Evolutionary conservation across 106 monocot genomes (phyloP).

Genomic region (Dactylorhiza incarnata): DNA sequence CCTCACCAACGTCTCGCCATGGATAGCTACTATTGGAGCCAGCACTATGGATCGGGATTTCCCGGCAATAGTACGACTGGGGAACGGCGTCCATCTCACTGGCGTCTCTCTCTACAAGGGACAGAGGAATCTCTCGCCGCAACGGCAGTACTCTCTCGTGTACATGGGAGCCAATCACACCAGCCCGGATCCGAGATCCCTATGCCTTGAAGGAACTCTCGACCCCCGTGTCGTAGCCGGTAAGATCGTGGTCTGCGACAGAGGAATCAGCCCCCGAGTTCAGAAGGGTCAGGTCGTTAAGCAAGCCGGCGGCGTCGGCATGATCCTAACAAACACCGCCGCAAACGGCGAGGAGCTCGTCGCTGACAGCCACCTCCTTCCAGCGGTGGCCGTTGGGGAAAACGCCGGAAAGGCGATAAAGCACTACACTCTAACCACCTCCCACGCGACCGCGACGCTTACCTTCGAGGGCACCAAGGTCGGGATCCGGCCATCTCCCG

Average conservation of each 20-base stretch:
- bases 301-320: constrained; percentile 72
- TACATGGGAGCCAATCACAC: constrained; percentile 49
- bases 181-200: constrained; percentile 48
- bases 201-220: constrained; percentile 68
- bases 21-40: constrained; percentile 78
- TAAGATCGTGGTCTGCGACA: constrained; percentile 81
- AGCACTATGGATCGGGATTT: constrained; percentile 88
- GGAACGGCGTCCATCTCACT: constrained; percentile 35
- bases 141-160: constrained; percentile 49
- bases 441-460: constrained; percentile 41
- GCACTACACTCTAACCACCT: constrained; percentile 20
- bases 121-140: constrained; percentile 21
- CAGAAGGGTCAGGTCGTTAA: constrained; percentile 86
- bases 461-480: constrained; percentile 66
- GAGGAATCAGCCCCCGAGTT: constrained; percentile 75
- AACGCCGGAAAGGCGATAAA: constrained; percentile 43
- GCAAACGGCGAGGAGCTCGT: constrained; percentile 80
- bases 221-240: constrained; percentile 56
- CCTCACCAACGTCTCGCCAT: constrained; percentile 76
- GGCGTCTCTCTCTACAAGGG: constrained; percentile 85
- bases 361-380: constrained; percentile 79
- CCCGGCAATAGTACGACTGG: constrained; percentile 47
- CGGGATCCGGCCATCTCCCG: constrained; percentile 77
- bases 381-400: constrained; percentile 58
- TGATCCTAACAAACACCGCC: constrained; percentile 71